Conservation (phyloP, 2,329 filamentous ascomycete genomes). For the Ceratocystiopsis brevicomis region DNA sequence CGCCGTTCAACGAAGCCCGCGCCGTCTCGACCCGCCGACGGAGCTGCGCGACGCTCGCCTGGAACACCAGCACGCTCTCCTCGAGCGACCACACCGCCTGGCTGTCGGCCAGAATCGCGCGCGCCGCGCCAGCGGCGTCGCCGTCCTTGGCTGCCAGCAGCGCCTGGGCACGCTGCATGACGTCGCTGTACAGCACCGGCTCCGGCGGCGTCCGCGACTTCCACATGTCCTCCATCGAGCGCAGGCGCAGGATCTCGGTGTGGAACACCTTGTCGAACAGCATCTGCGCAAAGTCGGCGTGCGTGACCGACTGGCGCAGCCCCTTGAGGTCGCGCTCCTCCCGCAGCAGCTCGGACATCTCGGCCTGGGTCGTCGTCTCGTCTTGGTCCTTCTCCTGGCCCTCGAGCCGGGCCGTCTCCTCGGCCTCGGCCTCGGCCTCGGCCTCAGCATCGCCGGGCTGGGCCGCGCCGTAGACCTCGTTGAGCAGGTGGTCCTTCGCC, state of each 20-base stretch:
- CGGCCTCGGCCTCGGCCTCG: conserved; percentile 29
- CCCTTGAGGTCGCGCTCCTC: conserved; percentile 70
- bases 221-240: conserved; percentile 93
- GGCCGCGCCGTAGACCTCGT: conserved; percentile 62
- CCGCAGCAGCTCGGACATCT: conserved; percentile 72
- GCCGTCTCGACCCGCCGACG: conserved; percentile 48
- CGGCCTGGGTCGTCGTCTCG: conserved; percentile 63
- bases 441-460: conserved; percentile 50
- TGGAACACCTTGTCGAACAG: conserved; percentile 90
- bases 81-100: conserved; percentile 64
- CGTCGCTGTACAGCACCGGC: conserved; percentile 46
- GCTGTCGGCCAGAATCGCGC: conserved; percentile 35
- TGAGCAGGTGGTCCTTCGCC: conserved; percentile 91
- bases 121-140: conserved; percentile 26
- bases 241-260: conserved; percentile 62
- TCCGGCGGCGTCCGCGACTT: conserved; percentile 59
- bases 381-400: conserved; percentile 16
- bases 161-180: conserved; percentile 32
- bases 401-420: too few relatives aligned
- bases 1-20: conserved; percentile 11
- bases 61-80: conserved; percentile 75
- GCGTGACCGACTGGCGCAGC: conserved; percentile 67
- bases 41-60: conserved; percentile 61
- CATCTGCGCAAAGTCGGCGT: conserved; percentile 52
- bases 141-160: conserved; percentile 10